Evolutionary conservation across 352 stramenopile genomes (phyloP).

Genomic region (Phytopythium kandeliae): DNA sequence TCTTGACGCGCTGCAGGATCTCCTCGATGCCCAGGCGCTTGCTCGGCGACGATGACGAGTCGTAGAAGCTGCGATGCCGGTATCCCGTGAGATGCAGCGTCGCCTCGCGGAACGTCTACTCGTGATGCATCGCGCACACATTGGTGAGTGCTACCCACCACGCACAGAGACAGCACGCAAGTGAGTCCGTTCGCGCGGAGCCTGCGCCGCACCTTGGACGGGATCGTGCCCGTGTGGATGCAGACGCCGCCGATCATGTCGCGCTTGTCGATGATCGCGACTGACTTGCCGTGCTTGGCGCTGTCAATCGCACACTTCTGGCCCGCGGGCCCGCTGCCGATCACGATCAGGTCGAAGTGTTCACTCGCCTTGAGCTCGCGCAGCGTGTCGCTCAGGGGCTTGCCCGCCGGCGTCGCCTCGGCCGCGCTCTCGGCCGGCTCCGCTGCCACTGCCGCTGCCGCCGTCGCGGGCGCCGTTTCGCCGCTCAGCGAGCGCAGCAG

Average conservation of each 20-base stretch:
- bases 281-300: constrained; percentile 78
- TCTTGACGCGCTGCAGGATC: constrained; percentile 80
- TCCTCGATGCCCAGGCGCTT: constrained; percentile 78
- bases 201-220: no score
- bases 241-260: constrained; percentile 87
- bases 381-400: constrained; percentile 56
- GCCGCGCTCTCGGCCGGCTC: neutral
- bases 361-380: constrained; percentile 79
- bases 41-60: constrained; percentile 49
- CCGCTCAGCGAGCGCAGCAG: neutral
- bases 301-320: constrained; percentile 90
- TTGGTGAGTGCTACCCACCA: no score
- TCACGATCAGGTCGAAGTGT: constrained; percentile 88
- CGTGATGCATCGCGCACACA: no score
- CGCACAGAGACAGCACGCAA: neutral
- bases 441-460: neutral
- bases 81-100: constrained; percentile 86
- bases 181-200: no score
- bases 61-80: constrained; percentile 87
- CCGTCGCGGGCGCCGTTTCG: neutral
- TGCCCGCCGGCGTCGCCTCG: constrained; percentile 3
- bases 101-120: constrained; percentile 87
- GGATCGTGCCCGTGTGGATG: constrained; percentile 86
- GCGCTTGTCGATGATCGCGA: constrained; percentile 86
- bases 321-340: constrained; percentile 81